Evolutionary conservation across 768 basidiomycete genomes (phyloP).

Genomic region (Collybiopsis confluens): DNA sequence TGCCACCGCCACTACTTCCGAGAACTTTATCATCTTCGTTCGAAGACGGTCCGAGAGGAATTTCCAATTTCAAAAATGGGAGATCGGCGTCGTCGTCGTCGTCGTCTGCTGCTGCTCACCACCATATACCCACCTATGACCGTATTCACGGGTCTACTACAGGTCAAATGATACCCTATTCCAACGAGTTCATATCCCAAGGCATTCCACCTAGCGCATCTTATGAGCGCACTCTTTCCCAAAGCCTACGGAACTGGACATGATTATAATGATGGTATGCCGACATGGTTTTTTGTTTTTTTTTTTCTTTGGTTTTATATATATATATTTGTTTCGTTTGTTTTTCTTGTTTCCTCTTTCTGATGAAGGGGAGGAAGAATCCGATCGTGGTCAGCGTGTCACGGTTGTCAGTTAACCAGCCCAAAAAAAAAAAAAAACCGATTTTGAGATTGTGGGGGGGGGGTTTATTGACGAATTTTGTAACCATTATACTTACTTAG

Average conservation of each 20-base stretch:
- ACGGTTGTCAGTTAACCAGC: too few relatives aligned
- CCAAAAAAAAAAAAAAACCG: too few relatives aligned
- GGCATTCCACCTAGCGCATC: not conserved
- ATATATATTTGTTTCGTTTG: too few relatives aligned
- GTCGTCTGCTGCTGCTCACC: too few relatives aligned
- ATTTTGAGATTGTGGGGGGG: too few relatives aligned
- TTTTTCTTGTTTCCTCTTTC: too few relatives aligned
- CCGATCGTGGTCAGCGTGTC: too few relatives aligned
- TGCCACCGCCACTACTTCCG: not conserved
- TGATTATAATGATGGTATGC: not conserved
- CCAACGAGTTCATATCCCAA: not conserved
- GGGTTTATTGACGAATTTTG: too few relatives aligned
- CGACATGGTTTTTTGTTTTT: not conserved
- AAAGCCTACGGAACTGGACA: not conserved
- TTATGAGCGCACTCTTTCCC: slow-evolving; percentile 1
- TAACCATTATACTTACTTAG: too few relatives aligned
- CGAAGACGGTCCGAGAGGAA: not conserved
- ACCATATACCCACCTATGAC: not conserved
- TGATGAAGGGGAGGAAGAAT: too few relatives aligned
- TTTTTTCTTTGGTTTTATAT: not conserved
- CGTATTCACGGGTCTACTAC: not conserved
- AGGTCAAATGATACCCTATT: not conserved
- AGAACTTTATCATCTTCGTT: not conserved
- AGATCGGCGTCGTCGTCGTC: not conserved
- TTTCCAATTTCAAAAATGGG: not conserved